Percentiles rank a stretch among this genome's conserved stretches.
Conservation (phyloP, 2,329 filamentous ascomycete species). For the Trichoderma semiorbis region DNA sequence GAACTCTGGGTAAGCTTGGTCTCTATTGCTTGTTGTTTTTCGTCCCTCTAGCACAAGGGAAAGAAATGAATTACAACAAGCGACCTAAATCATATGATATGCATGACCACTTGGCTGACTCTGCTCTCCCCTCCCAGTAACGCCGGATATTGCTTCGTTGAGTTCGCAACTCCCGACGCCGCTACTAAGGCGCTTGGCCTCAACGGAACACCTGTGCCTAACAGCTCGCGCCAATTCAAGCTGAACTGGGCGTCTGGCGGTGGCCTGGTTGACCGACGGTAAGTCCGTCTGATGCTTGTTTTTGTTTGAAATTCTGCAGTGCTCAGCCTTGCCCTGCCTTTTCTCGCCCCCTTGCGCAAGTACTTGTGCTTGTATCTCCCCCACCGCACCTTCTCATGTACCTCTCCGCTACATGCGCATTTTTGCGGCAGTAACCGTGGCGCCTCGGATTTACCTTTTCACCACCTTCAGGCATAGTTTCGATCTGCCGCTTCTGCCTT, state of each 20-base stretch:
- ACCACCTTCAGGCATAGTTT: neutral
- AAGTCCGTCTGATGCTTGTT: conserved; percentile 31
- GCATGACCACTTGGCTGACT: neutral
- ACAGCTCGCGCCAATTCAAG: conserved; percentile 94
- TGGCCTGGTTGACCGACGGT: conserved; percentile 90
- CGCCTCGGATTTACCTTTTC: conserved; percentile 18
- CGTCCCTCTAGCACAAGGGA: neutral
- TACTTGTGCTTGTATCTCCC: conserved; percentile 2
- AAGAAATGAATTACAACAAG: neutral
- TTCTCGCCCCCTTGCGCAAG: neutral
- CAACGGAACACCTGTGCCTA: conserved; percentile 86
- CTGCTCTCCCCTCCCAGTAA: conserved; percentile 55
- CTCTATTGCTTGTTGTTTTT: neutral
- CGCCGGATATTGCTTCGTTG: conserved; percentile 97
- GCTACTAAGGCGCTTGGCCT: conserved; percentile 87
- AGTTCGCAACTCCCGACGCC: conserved; percentile 78
- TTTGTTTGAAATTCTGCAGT: neutral
- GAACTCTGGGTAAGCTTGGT: conserved; percentile 79
- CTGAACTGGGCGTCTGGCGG: conserved; percentile 99
- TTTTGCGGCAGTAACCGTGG: conserved; percentile 4
- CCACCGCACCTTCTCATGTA: neutral
- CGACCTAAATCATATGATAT: neutral
- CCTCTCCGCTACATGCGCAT: conserved; percentile 6
- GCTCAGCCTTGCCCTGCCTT: neutral
- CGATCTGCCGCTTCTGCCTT: neutral